A percentile compares a stretch with the other conserved stretches of the same genome.
Evolutionary conservation across 2,329 filamentous ascomycete species (phyloP).

Genomic region (Leptographium galeiforme): DNA sequence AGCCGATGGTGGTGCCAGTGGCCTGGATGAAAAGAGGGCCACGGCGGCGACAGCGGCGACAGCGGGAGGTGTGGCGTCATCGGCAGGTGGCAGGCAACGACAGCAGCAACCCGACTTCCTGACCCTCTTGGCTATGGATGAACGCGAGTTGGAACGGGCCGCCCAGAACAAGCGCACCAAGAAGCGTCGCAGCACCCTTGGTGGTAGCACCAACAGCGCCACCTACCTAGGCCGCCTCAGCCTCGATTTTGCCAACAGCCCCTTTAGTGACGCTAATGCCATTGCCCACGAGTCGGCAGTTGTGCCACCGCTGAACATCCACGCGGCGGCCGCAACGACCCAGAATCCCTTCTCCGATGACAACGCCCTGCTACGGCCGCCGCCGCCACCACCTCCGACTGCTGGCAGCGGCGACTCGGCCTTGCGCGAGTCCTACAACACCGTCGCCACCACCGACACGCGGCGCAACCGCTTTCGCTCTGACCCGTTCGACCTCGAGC

Average conservation of each 20-base stretch:
- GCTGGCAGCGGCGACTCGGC: conserved; percentile 19
- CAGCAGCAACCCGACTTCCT: conserved; percentile 26
- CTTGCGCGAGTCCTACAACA: conserved; percentile 30
- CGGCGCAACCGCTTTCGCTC: conserved; percentile 41
- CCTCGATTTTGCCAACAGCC: conserved; percentile 18
- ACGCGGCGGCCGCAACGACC: neutral
- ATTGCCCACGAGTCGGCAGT: conserved; percentile 25
- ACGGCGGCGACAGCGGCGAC: conserved; percentile 2
- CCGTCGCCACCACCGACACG: conserved; percentile 25
- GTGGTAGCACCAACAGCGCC: conserved; percentile 3
- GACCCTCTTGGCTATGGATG: conserved; percentile 28
- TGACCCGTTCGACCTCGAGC: conserved; percentile 52
- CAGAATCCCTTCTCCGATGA: conserved; percentile 36
- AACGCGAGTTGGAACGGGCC: conserved; percentile 24
- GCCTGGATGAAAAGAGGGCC: neutral
- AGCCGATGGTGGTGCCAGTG: conserved; percentile 6
- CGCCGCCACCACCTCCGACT: conserved; percentile 13
- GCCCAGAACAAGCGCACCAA: conserved; percentile 21
- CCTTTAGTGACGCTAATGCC: conserved; percentile 35
- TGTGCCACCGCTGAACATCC: conserved; percentile 19
- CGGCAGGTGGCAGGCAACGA: neutral
- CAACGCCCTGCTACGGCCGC: conserved; percentile 25
- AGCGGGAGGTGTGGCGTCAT: conserved; percentile 2
- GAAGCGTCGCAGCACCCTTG: conserved; percentile 4
- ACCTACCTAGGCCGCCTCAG: conserved; percentile 13